Percentiles rank a stretch among this genome's conserved stretches.
These are phyloP conservation scores for Candida ficus DNA, from an alignment of 805 yeast genomes.

Conservation along the genomic window DNA sequence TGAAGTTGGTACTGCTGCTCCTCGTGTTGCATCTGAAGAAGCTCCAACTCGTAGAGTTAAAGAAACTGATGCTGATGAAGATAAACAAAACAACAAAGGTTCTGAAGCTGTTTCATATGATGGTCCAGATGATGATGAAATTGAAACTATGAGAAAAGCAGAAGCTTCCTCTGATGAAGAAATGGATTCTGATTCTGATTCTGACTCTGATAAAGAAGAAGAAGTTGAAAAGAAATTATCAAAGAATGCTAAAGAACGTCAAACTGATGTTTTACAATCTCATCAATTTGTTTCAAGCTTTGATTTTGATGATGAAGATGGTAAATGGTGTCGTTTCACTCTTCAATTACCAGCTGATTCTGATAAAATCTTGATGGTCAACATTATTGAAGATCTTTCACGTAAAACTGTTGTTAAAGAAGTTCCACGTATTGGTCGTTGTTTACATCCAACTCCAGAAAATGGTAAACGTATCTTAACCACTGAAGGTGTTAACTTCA, in stretches of 20 bases:
- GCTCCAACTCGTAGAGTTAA: slow-evolving; percentile 26
- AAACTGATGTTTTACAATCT: slow-evolving; percentile 69
- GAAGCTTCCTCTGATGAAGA: slow-evolving; percentile 75
- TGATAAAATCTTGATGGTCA: slow-evolving; percentile 94
- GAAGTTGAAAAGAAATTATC: slow-evolving; percentile 35
- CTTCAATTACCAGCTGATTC: slow-evolving; percentile 79
- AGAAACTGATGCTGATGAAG: slow-evolving; percentile 56
- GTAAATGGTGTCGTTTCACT: slow-evolving; percentile 91
- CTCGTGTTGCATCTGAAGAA: slow-evolving; percentile 39
- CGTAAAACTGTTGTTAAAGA: slow-evolving; percentile 89
- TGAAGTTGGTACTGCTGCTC: slow-evolving; percentile 66
- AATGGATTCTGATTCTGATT: slow-evolving; percentile 35
- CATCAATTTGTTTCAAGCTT: slow-evolving; percentile 73
- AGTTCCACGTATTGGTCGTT: slow-evolving; percentile 85
- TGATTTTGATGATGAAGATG: slow-evolving; percentile 83
- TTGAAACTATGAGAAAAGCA: slow-evolving; percentile 82
- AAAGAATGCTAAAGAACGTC: slow-evolving; percentile 74
- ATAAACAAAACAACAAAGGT: slow-evolving; percentile 51
- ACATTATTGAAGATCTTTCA: slow-evolving; percentile 89
- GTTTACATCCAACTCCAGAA: slow-evolving; percentile 74
- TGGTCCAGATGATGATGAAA: slow-evolving; percentile 92
- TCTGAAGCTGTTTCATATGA: slow-evolving; percentile 91
- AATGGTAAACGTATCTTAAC: slow-evolving; percentile 72
- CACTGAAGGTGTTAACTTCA: slow-evolving; percentile 97
- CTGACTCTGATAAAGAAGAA: slow-evolving; percentile 38